These are phyloP conservation scores for Mrakia frigida DNA, from an alignment of 768 basidiomycete genomes.

Conservation along the genomic window DNA sequence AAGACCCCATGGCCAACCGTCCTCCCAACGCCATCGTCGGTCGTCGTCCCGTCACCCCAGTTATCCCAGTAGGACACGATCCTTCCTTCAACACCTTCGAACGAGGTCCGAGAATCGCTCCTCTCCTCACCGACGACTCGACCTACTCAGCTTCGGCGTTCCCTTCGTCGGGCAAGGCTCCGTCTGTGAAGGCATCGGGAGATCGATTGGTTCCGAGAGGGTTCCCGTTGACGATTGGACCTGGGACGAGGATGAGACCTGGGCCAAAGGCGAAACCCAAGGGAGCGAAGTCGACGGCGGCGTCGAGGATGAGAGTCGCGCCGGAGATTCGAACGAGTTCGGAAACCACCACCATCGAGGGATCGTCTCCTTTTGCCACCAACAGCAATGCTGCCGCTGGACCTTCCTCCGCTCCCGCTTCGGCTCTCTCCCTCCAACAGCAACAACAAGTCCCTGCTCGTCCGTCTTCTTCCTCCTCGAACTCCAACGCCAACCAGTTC, in stretches of 20 bases:
- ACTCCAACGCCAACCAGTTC: not conserved
- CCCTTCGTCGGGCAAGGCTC: not conserved
- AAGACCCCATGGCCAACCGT: not conserved
- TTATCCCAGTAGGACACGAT: not conserved
- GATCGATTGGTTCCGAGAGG: not conserved
- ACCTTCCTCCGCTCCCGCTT: not conserved
- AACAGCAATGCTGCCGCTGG: not conserved
- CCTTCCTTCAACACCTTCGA: conserved; percentile 2
- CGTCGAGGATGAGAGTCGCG: not conserved
- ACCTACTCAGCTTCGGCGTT: not conserved
- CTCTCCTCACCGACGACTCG: not conserved
- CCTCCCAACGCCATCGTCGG: not conserved
- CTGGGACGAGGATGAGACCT: conserved; percentile 41
- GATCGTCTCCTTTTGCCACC: not conserved
- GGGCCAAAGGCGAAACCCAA: conserved; percentile 45
- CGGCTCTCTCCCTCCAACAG: not conserved
- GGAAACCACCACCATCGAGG: not conserved
- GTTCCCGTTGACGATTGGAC: not conserved
- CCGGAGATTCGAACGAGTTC: not conserved
- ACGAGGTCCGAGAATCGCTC: not conserved
- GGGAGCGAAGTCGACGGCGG: conserved; percentile 26
- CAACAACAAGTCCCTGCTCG: not conserved
- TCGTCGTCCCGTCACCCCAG: not conserved
- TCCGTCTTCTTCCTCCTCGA: not conserved
- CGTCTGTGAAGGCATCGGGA: not conserved